A percentile compares a stretch with the other conserved stretches of the same genome.
phyloP scores from a whole-genome alignment of 2,329 filamentous ascomycete genomes.

The Aspergillus carbonarius region DNA sequence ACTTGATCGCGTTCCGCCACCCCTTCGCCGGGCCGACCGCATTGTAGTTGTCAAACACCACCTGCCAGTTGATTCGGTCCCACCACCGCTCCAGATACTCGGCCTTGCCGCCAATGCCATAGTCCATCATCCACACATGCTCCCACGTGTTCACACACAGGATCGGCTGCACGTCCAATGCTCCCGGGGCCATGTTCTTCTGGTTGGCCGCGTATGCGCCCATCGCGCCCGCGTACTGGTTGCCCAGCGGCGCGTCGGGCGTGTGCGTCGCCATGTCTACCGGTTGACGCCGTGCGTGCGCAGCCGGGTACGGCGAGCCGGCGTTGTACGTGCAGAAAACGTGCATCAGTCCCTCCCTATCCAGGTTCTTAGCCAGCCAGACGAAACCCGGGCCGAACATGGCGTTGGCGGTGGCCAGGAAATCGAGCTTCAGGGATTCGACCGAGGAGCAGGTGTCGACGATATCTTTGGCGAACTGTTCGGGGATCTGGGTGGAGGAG shows the following conservation, averaged over 20 bases:
- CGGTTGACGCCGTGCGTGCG: slow-evolving; percentile 72
- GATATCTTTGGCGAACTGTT: slow-evolving; percentile 59
- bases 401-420: slow-evolving; percentile 74
- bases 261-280: slow-evolving; percentile 48
- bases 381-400: slow-evolving; percentile 99
- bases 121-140: slow-evolving; percentile 87
- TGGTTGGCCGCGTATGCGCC: slow-evolving; percentile 34
- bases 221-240: slow-evolving; percentile 38
- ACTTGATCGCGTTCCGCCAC: slow-evolving; percentile 18
- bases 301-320: slow-evolving; percentile 80
- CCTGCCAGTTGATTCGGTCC: slow-evolving; percentile 80
- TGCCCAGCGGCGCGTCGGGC: slow-evolving; percentile 33
- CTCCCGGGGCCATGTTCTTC: slow-evolving; percentile 41
- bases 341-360: slow-evolving; percentile 52
- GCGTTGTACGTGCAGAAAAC: slow-evolving; percentile 89
- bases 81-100: slow-evolving; percentile 80
- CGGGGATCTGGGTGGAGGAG: slow-evolving; percentile 53
- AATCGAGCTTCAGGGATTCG: slow-evolving; percentile 75
- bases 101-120: slow-evolving; percentile 72
- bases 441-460: slow-evolving; percentile 74
- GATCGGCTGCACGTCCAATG: slow-evolving; percentile 66
- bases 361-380: slow-evolving; percentile 73
- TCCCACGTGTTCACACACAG: slow-evolving; percentile 96
- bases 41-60: slow-evolving; percentile 57
- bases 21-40: slow-evolving; percentile 28